Base-by-base conservation (phyloP, 164 flowering plant genomes). In the Stephania cephalantha region DNA sequence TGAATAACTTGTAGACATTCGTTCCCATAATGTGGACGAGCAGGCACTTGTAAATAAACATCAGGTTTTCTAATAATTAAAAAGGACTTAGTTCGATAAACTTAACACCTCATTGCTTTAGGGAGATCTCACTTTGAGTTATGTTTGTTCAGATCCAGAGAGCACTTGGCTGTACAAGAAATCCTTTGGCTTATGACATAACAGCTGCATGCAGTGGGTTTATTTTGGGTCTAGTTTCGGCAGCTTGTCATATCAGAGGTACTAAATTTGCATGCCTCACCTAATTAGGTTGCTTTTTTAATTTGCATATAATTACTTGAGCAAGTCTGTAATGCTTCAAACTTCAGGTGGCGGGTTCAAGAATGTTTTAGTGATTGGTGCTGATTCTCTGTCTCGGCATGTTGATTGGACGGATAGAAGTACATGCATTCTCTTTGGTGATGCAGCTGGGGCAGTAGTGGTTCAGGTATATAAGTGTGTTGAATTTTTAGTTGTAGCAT, bases 151-250 rank as follows among this genome's bases (percentile, higher is more conserved):
- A 92, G 95, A 76, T 92, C 71, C 94, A 89, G 78, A 89, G 79
- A 79, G 91, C 79, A 68, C 85, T 90, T 35, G 93, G 97, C 45
- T 92, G 97, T 86, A 85, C 81, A 78, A 79, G 68, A 10, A 81
- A 87, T 80, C 89, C 93, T 20, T 81, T 86, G 87, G 83, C 95
- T 55, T 89, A 87, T 79, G 95, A 92, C 74, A 90, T 91, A 46
- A 95, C 92, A 74, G 98, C 99, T 77, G 99, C 94, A 65, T 95
- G 98, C 79, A 91, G 98, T 79, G 99, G 99, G 73, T 95, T 95
- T 79, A 31, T 95, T 48, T 69, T 91, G 86, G 99, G 98, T 67
- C 81, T 95, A 42, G 86, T 89, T 65, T 87, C 99, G 29, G 99
- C 94, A 81, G 89, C 96, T 76, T 88, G 89, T 84, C 89, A 89